These are phyloP conservation scores for Eutrema yunnanense DNA, from an alignment of 345 rosid species.

Conservation along the genomic window DNA sequence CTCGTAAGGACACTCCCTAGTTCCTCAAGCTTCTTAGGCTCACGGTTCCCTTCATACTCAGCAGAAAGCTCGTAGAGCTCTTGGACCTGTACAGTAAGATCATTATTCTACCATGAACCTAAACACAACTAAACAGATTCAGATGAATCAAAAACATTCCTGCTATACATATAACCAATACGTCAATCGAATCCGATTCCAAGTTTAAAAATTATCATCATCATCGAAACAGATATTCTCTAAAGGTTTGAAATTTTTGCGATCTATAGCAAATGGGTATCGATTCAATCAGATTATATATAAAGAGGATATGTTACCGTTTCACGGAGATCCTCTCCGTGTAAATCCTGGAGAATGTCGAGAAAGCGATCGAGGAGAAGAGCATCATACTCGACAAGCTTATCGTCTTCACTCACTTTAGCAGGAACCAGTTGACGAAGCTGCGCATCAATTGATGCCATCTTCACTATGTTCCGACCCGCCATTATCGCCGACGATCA, in stretches of 20 bases:
- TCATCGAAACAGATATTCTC: not conserved
- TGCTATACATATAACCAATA: too few relatives aligned
- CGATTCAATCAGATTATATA: not conserved
- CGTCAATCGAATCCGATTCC: not conserved
- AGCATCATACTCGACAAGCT: slow-evolving; percentile 93
- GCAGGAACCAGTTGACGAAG: slow-evolving; percentile 75
- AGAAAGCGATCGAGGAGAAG: slow-evolving; percentile 91
- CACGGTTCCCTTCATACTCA: slow-evolving; percentile 83
- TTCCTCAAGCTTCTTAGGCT: slow-evolving; percentile 75
- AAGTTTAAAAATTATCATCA: too few relatives aligned
- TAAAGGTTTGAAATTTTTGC: not conserved
- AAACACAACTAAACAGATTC: not conserved
- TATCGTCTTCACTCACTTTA: slow-evolving; percentile 94
- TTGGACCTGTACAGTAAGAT: slow-evolving; percentile 62
- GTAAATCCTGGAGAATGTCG: slow-evolving; percentile 90
- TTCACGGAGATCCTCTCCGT: slow-evolving; percentile 93
- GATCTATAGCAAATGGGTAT: slow-evolving; percentile 7
- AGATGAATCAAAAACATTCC: too few relatives aligned
- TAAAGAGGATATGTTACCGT: slow-evolving; percentile 39
- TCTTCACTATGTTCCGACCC: slow-evolving; percentile 68
- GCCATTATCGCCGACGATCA: slow-evolving; percentile 34
- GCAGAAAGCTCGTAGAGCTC: slow-evolving; percentile 92
- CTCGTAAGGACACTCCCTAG: slow-evolving; percentile 79
- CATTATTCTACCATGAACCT: not conserved
- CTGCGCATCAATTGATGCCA: slow-evolving; percentile 95